Base-by-base conservation (phyloP, 176 grass and related monocot genomes). In the Chloris gayana region DNA sequence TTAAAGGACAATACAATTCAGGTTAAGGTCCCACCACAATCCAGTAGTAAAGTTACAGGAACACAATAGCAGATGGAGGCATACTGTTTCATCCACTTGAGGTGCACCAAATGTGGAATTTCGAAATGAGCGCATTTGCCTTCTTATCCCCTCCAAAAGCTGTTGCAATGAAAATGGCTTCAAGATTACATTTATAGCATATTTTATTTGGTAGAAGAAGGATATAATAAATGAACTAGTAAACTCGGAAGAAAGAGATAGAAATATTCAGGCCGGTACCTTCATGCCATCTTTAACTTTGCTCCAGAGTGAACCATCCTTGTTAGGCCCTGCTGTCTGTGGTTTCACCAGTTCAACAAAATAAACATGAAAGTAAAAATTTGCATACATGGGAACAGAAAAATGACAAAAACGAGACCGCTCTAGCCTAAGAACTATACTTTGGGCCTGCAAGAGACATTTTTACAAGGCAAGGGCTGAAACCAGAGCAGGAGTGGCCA, bases 81-180 rank as follows among this genome's bases (percentile, higher is more conserved):
- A 54, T 82, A 87, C 73, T 66, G 64, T 6, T 6, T 57, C 11
- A 63, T 10, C 1, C 33, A 77, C 79, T 35, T 72, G 42, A 64
- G 38, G 32, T 13, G 2, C 1, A 4, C 19, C 9, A 26, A 26
- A 10, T 38, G 11, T 51, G 65, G 17, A 29, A 37, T 38, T 53
- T 72, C 0, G 42, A 3, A 30, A 3, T 14, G 30, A 24, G 25
- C 0, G 0, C 39, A 57, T 68, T 14, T 2, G 17, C 25, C 49
- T 64, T 64, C 56, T 21, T 64, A 44, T 63, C 59, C 33, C 26
- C 60, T 32, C 5, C 27, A 64, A 62, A 82, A 76, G 1, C 85
- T 77, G 44, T 64, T 72, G 42, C 33, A 76, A 9, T 70, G 45
- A 70, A 69, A 75, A 82, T 7, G 19, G 14, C 32, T 82, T 62